Base-by-base conservation (phyloP, 2,329 filamentous ascomycete genomes). In the Dissoconium aciculare region DNA sequence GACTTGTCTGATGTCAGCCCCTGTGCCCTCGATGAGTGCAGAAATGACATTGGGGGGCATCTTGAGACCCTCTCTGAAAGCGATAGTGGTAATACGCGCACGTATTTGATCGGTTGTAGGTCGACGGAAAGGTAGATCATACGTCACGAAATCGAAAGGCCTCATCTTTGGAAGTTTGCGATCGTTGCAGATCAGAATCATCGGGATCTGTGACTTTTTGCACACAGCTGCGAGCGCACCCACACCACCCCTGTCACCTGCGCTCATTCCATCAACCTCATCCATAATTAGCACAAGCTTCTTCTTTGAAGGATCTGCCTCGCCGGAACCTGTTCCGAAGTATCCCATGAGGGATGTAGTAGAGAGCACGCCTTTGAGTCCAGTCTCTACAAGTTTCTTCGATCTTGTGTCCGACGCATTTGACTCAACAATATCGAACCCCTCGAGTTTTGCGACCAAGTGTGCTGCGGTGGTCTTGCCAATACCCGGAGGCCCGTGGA, bases 131-230 rank as follows among this genome's bases (percentile, higher is more conserved):
- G 75, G 74, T 40, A 98, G 60, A 41, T 95, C 85, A 47, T 71
- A 85, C 2, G 82, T 77, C 31, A 80, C 78, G 47, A 73, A 71
- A 52, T 95, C 85, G 51, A 98, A 98, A 1, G 89, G 89, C 58
- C 87, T 94, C 89, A 98, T 98, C 66, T 98, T 98, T 16, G 79
- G 89, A 39, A 85, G 62, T 42, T 70, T 75, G 44, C 89, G 78
- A 51, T 98, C 89, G 54, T 98, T 98, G 68, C 89, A 98, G 45
- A 98, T 95, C 32, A 98, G 67, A 44, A 98, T 95, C 52, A 98
- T 77, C 1, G 89, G 89, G 14, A 98, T 74, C 44, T 89, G 75
- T 0, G 85, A 89, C 64, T 92, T 94, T 60, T 81, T 93, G 66
- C 87, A 94, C 32, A 93, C 78, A 35, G 89, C 83, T 34, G 89